Evolutionary conservation across 2,329 filamentous ascomycete species (phyloP), one percentile per base, ranked within the genome.

Genomic region (Cladosporium sp.): DNA sequence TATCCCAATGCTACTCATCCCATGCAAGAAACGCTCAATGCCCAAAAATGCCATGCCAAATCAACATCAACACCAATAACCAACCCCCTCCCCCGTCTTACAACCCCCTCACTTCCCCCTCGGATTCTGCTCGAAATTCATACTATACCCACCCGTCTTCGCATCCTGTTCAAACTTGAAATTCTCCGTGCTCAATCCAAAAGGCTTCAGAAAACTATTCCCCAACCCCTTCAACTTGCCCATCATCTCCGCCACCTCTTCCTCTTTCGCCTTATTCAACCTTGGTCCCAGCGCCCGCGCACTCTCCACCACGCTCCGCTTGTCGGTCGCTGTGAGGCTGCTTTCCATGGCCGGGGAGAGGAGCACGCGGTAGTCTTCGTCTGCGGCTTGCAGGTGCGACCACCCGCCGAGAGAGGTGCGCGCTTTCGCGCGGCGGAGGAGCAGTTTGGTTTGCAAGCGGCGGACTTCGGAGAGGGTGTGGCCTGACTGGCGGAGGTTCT

Each of bases 231-330:
- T 96, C 61, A 99, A 71, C 73, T 97, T 96, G 15, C 86, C 88
- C 90, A 96, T 95, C 90, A 97, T 96, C 72, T 99, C 92, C 2
- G 80, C 85, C 80, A 93, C 89, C 70, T 99, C 93, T 59, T 79
- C 80, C 64, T 96, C 86, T 70, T 90, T 89, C 1, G 91, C 90
- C 15, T 80, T 80, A 57, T 92, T 88, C 43, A 89, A 79, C 55
- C 79, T 77, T 1, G 78, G 73, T 1, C 89, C 88, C 34, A 97
- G 70, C 18, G 75, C 72, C 12, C 75, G 69, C 53, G 95, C 73
- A 59, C 89, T 85, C 22, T 74, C 70, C 47, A 82, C 75, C 1
- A 95, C 86, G 13, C 85, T 79, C 61, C 78, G 83, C 64, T 73
- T 74, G 62, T 96, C 91, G 7, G 81, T 75, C 0, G 76, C 62